phyloP scores from a whole-genome alignment of 768 basidiomycete species.

The Leccinum subgranulosum region DNA sequence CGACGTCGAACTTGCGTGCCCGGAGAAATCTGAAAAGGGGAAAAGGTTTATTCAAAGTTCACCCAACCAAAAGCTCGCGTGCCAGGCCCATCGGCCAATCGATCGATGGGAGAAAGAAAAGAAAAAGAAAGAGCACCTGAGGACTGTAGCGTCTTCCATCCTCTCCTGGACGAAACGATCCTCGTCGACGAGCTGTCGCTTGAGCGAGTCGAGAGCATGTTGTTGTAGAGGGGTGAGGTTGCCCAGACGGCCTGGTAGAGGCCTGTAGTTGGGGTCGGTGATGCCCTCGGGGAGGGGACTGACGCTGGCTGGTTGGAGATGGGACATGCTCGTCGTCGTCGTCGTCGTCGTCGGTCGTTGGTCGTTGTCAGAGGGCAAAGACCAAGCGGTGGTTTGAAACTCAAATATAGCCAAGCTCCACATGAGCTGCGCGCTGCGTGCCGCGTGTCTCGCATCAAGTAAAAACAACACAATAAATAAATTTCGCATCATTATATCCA shows the following conservation, averaged over 20 bases:
- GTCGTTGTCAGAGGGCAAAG: background rate
- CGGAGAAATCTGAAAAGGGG: slow-evolving; percentile 68
- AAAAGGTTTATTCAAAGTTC: background rate
- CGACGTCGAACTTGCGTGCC: slow-evolving; percentile 89
- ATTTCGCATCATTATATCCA: slow-evolving; percentile 34
- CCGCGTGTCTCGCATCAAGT: background rate
- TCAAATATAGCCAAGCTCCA: slow-evolving; percentile 5
- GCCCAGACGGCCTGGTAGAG: slow-evolving; percentile 72
- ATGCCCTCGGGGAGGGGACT: slow-evolving; percentile 56
- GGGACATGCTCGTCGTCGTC: slow-evolving; percentile 27
- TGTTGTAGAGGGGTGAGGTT: slow-evolving; percentile 66
- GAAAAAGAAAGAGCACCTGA: slow-evolving; percentile 45
- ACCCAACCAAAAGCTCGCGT: no score
- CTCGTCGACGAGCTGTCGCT: slow-evolving; percentile 58
- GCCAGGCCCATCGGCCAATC: background rate
- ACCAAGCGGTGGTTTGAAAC: slow-evolving; percentile 6
- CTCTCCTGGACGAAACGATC: slow-evolving; percentile 57
- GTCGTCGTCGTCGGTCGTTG: background rate
- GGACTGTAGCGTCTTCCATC: slow-evolving; percentile 68
- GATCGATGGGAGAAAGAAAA: slow-evolving; percentile 1
- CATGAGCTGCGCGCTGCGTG: background rate
- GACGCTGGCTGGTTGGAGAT: slow-evolving; percentile 42
- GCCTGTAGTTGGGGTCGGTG: slow-evolving; percentile 63
- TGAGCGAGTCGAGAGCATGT: slow-evolving; percentile 66
- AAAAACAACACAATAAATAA: background rate